Conservation (phyloP, 1,284 basidiomycete genomes). For the Lentinula novae-zelandiae region DNA sequence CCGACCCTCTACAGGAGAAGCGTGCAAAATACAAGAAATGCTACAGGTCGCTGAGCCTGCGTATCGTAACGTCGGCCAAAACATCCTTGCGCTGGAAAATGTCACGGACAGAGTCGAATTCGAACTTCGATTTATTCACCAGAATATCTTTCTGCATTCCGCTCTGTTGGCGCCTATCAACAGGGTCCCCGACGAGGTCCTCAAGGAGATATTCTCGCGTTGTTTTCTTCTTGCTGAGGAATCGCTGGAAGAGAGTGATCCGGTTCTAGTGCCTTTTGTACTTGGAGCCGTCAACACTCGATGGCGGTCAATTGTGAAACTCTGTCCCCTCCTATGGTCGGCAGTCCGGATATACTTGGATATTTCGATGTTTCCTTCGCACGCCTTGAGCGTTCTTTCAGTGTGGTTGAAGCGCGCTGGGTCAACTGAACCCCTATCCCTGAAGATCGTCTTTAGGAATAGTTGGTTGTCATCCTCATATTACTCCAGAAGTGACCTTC, state of each 20-base stretch:
- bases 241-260: not conserved
- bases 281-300: not conserved
- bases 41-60: not conserved
- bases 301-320: not conserved
- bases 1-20: not conserved
- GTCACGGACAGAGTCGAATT: not conserved
- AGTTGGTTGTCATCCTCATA: no score
- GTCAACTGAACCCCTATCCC: not conserved
- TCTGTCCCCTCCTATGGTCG: not conserved
- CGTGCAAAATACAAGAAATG: not conserved
- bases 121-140: not conserved
- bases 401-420: not conserved
- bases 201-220: not conserved
- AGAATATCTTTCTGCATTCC: not conserved
- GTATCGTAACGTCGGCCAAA: not conserved
- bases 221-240: not conserved
- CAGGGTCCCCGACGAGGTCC: not conserved
- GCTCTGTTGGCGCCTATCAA: not conserved
- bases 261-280: not conserved
- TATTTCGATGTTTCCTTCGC: not conserved
- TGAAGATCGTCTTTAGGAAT: not conserved
- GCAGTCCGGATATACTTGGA: not conserved
- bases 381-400: not conserved
- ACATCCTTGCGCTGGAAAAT: not conserved
- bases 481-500: no score